phyloP scores from a whole-genome alignment of 352 stramenopile species.

The Globisporangium cederbergense region DNA sequence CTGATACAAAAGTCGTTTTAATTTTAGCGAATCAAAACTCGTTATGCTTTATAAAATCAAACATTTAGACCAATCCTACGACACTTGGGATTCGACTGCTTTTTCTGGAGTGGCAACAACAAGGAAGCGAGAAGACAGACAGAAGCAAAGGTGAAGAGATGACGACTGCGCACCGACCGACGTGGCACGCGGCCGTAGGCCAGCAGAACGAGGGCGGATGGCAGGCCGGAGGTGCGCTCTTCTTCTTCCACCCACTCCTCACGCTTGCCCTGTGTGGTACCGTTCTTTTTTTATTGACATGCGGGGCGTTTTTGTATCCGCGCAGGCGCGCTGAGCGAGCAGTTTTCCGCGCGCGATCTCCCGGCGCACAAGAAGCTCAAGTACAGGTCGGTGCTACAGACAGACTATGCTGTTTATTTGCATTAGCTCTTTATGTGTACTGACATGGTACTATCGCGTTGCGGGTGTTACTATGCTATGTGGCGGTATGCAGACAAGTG shows the following conservation, averaged over 20 bases:
- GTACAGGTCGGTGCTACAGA: constrained; percentile 40
- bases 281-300: not conserved
- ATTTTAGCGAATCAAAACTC: not conserved
- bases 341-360: constrained; percentile 80
- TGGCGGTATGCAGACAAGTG: constrained; percentile 44
- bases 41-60: not conserved
- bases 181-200: constrained; percentile 81
- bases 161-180: constrained; percentile 85
- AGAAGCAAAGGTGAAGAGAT: constrained; percentile 29
- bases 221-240: constrained; percentile 63
- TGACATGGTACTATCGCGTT: not conserved
- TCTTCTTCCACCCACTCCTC: not conserved
- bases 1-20: not conserved
- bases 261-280: too few relatives aligned
- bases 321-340: constrained; percentile 68
- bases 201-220: constrained; percentile 86
- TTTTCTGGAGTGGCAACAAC: not conserved
- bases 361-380: constrained; percentile 83
- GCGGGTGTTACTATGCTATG: not conserved
- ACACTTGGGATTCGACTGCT: not conserved
- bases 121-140: not conserved
- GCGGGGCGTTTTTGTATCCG: not conserved
- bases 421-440: too few relatives aligned
- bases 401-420: too few relatives aligned
- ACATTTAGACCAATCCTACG: constrained; percentile 1